Percentiles rank a stretch among this genome's conserved stretches.
phyloP scores from a whole-genome alignment of 1,139 yeast genomes.

The Scheffersomyces insectosa region DNA sequence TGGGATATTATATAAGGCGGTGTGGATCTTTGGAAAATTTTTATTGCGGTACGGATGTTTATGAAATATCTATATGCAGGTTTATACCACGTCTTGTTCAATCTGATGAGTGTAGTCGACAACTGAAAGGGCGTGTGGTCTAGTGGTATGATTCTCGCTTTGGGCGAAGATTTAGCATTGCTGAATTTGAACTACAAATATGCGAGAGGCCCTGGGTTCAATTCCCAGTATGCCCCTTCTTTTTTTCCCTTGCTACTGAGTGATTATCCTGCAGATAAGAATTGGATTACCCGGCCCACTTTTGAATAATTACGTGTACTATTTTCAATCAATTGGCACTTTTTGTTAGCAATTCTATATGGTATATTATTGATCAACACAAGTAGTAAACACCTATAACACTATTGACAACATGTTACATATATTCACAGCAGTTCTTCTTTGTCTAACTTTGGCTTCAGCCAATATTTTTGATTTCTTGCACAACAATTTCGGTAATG shows the following conservation, averaged over 20 bases:
- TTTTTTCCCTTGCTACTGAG: conserved; percentile 4
- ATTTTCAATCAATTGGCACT: neutral
- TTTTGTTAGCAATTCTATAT: neutral
- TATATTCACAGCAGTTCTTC: conserved; percentile 7
- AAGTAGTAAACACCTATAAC: too few relatives aligned
- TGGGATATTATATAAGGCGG: neutral
- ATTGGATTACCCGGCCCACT: neutral
- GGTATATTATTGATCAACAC: too few relatives aligned
- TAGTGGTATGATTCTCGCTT: conserved; percentile 28
- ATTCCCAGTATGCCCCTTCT: conserved; percentile 23
- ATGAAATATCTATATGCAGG: too few relatives aligned
- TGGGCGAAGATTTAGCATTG: conserved; percentile 14
- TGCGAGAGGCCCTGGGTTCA: conserved; percentile 28
- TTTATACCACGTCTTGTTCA: too few relatives aligned
- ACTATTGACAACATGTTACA: conserved; percentile 6
- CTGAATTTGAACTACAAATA: conserved; percentile 12
- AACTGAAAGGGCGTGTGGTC: conserved; percentile 22
- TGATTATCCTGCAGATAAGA: neutral
- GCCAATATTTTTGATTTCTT: conserved; percentile 40
- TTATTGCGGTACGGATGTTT: neutral
- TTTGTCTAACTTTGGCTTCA: conserved; percentile 11
- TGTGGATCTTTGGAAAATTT: neutral
- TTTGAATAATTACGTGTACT: neutral
- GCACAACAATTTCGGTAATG: conserved; percentile 26
- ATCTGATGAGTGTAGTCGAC: neutral